Base-by-base conservation (phyloP, 2,329 filamentous ascomycete genomes). In the Pseudogymnoascus sp. region DNA sequence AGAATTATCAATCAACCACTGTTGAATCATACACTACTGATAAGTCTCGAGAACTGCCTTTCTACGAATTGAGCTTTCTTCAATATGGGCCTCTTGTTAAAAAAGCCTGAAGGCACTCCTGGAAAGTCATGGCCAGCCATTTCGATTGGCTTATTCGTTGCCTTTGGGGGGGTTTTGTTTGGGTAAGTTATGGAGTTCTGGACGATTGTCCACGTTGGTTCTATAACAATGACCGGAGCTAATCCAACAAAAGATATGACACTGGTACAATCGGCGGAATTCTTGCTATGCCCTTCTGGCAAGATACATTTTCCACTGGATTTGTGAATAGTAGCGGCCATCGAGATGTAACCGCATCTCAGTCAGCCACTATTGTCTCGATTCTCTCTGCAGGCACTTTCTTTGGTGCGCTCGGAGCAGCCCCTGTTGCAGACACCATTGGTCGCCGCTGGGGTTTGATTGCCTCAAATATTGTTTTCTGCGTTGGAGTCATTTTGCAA, bases 351-450 rank as follows among this genome's bases (percentile, higher is more conserved):
- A 79, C 79, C 2, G 77, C 86, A 0, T 76, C 78, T 1, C 79
- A 85, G 67, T 79, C 83, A 59, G 88, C 87, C 0, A 78, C 85
- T 45, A 85, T 89, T 64, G 87, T 90, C 37, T 90, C 88, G 7
- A 90, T 91, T 68, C 81, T 92, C 16, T 91, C 88, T 0, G 86
- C 86, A 31, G 89, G 89, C 64, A 91, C 88, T 34, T 92, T 92
- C 76, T 87, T 91, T 68, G 89, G 89, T 40, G 83, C 88, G 11
- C 80, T 92, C 18, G 75, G 73, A 11, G 85, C 83, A 0, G 83
- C 84, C 10, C 79, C 85, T 63, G 69, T 90, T 51, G 85, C 83
- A 29, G 88, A 91, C 69, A 76, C 74, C 63, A 80, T 90, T 47
- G 88, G 88, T 66, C 85, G 89, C 69, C 84, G 87, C 18, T 73